Evolutionary conservation across 2,329 filamentous ascomycete genomes (phyloP), one percentile per base, ranked within the genome.

Genomic region (Stagonosporopsis tanaceti): DNA sequence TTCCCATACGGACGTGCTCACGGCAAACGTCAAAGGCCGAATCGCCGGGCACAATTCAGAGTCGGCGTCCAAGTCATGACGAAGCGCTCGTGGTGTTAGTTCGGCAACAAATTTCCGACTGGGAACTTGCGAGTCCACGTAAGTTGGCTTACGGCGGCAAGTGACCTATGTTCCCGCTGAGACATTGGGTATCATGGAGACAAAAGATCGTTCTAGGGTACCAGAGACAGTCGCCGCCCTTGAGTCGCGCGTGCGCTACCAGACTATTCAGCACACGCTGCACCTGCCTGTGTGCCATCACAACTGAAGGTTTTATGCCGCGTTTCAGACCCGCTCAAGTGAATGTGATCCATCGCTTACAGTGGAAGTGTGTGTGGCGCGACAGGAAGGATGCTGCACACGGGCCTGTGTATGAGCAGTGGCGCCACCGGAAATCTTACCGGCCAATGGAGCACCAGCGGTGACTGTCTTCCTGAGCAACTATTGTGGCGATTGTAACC

Each of bases 161-260:
- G 38, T 47, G 28, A 39, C 32, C 20, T 20, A 20, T 20, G 45
- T 41, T 48, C 48, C 48, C 39, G 32, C 15, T 30, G 9, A 48
- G 48, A 28, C 28, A 42, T 45, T 48, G 25, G 32, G 30, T 28
- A 52, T 28, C 24, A 22, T 57, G 42, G 47, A 39, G 47, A 37
- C 40, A 46, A 52, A 47, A 30, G 20, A 52, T 52, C 38, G 6
- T 57, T 52, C 48, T 53, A 53, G 48, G 39, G 44, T 53, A 48
- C 48, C 47, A 52, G 32, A 41, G n/a, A 39, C 20, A 4, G 32
- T 25, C 25, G 20, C 25, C 44, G 25, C 25, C 37, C 38, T 37
- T 27, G 47, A 51, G 32, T 47, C 38, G 22, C n/a, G 38, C 20
- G 27, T 20, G 44, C 47, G 42, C 44, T 39, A 52, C 42, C 53